Percentiles rank a stretch among this genome's conserved stretches.
Conservation (phyloP, 2,329 filamentous ascomycete species). For the Exophiala alcalophila region DNA sequence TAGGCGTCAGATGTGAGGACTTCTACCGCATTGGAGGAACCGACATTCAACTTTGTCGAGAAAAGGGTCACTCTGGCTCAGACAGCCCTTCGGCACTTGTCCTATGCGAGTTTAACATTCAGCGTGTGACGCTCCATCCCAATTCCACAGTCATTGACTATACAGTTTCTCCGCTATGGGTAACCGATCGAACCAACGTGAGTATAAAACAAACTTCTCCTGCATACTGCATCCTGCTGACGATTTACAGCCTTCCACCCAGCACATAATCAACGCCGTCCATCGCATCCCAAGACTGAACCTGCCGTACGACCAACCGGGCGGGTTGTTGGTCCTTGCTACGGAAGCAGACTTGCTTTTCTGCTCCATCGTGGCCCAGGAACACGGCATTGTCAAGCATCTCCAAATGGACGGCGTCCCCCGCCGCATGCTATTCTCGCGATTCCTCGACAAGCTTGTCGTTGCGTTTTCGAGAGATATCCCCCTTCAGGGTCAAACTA, state of each 20-base stretch:
- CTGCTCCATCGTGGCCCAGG: conserved; percentile 41
- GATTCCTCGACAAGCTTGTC: conserved; percentile 47
- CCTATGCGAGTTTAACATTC: conserved; percentile 17
- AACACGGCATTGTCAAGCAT: conserved; percentile 41
- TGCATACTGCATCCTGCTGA: conserved; percentile 10
- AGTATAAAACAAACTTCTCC: conserved; percentile 3
- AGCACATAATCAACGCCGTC: conserved; percentile 34
- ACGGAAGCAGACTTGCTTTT: conserved; percentile 48
- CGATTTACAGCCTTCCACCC: conserved; percentile 11
- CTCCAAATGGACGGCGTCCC: conserved; percentile 43
- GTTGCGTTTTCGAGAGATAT: conserved; percentile 42
- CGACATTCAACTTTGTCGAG: conserved; percentile 12
- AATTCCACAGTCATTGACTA: conserved; percentile 17
- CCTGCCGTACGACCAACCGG: conserved; percentile 32
- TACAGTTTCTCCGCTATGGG: conserved; percentile 16
- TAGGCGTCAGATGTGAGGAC: conserved; percentile 21
- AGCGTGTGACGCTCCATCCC: conserved; percentile 22
- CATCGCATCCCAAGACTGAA: conserved; percentile 35
- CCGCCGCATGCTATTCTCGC: conserved; percentile 45
- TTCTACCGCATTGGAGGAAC: conserved; percentile 20
- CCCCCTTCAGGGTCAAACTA: neutral
- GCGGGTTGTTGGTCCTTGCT: conserved; percentile 48
- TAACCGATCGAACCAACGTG: conserved; percentile 21
- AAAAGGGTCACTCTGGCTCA: conserved; percentile 1
- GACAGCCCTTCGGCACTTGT: conserved; percentile 19